phyloP scores from a whole-genome alignment of 352 stramenopile species.

The Peronosclerospora sorghi region DNA sequence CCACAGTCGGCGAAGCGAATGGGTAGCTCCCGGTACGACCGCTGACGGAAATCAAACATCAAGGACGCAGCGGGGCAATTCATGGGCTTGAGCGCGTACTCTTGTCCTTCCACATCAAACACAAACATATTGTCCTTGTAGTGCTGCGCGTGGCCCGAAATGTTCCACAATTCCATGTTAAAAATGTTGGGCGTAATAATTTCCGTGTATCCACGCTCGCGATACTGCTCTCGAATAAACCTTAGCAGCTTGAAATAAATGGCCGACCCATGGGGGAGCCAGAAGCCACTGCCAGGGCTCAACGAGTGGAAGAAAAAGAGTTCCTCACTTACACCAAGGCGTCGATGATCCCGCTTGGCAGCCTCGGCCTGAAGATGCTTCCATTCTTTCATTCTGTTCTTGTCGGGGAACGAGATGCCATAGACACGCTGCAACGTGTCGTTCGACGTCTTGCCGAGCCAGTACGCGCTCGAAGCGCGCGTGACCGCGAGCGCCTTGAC shows the following conservation, averaged over 20 bases:
- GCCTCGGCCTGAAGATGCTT: slow-evolving; percentile 93
- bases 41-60: slow-evolving; percentile 91
- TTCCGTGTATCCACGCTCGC: slow-evolving; percentile 74
- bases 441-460: slow-evolving; percentile 95
- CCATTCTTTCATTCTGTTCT: slow-evolving; percentile 96
- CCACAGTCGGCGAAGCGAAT: slow-evolving; percentile 97
- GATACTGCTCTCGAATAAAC: slow-evolving; percentile 90
- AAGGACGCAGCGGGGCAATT: slow-evolving; percentile 98
- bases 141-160: slow-evolving; percentile 92
- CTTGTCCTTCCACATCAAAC: slow-evolving; percentile 93
- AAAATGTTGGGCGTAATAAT: slow-evolving; percentile 98
- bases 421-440: slow-evolving; percentile 96
- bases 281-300: slow-evolving; percentile 92
- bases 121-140: slow-evolving; percentile 99
- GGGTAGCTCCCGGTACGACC: slow-evolving; percentile 95
- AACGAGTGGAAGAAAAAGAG: slow-evolving; percentile 93
- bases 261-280: slow-evolving; percentile 89
- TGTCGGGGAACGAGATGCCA: slow-evolving; percentile 96
- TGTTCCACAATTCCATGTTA: slow-evolving; percentile 97
- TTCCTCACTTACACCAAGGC: slow-evolving; percentile 89
- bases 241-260: slow-evolving; percentile 97
- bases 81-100: slow-evolving; percentile 98
- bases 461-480: slow-evolving; percentile 92
- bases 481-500: slow-evolving; percentile 94
- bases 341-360: slow-evolving; percentile 94